phyloP scores from a whole-genome alignment of 192 early-diverging fungal genomes.

The Gamsiella multidivaricata region DNA sequence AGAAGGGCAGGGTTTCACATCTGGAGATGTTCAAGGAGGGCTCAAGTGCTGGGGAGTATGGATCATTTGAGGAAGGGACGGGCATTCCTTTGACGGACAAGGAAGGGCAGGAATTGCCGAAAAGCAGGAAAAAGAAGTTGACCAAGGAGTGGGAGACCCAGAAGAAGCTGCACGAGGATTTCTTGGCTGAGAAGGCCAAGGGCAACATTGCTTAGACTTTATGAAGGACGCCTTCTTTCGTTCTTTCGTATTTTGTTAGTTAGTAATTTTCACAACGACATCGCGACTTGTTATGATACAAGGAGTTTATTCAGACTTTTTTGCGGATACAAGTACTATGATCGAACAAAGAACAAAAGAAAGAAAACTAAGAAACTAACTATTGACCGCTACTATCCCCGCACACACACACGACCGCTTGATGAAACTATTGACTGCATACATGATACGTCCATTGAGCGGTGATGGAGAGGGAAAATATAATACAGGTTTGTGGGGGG shows the following conservation, averaged over 20 bases:
- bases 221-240: background rate
- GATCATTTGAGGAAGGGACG: slow-evolving; percentile 41
- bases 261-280: slow-evolving; percentile 12
- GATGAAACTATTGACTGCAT: too few species aligned
- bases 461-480: too few species aligned
- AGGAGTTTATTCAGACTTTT: too few species aligned
- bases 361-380: background rate
- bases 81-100: slow-evolving; percentile 90
- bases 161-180: slow-evolving; percentile 90
- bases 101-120: slow-evolving; percentile 86
- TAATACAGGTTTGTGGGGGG: background rate
- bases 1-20: slow-evolving; percentile 81
- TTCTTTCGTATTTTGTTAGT: background rate
- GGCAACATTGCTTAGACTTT: slow-evolving; percentile 30
- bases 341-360: background rate
- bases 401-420: too few species aligned
- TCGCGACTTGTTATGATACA: too few species aligned
- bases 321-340: too few species aligned
- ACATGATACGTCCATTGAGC: too few species aligned
- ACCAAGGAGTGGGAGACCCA: slow-evolving; percentile 88
- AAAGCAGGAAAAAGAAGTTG: slow-evolving; percentile 87
- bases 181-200: slow-evolving; percentile 62
- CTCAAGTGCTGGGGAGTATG: slow-evolving; percentile 30
- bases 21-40: slow-evolving; percentile 83
- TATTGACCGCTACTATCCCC: too few species aligned